These are phyloP conservation scores for Lachnellula cervina DNA, from an alignment of 2,329 filamentous ascomycete genomes.

Conservation along the genomic window DNA sequence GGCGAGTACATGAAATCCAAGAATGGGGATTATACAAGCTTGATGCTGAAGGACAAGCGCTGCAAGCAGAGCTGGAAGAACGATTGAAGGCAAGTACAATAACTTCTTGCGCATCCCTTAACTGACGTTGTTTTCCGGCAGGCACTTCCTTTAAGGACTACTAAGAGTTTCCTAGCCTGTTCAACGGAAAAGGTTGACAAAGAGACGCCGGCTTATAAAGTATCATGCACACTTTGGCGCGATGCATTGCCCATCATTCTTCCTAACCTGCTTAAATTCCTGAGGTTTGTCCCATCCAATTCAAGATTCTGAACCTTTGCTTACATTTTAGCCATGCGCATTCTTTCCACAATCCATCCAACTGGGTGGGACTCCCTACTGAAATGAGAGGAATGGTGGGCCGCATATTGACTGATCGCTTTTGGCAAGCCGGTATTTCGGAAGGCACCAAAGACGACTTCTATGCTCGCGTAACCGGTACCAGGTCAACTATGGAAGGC, in stretches of 20 bases:
- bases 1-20: conserved; percentile 66
- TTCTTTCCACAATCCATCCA: conserved; percentile 79
- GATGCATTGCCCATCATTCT: conserved; percentile 76
- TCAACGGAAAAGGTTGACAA: conserved; percentile 86
- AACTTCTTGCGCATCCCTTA: conserved; percentile 27
- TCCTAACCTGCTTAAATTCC: conserved; percentile 78
- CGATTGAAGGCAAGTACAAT: conserved; percentile 57
- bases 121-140: conserved; percentile 10
- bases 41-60: conserved; percentile 70
- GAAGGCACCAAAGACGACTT: conserved; percentile 95
- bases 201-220: conserved; percentile 64
- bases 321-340: conserved; percentile 65
- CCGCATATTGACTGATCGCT: conserved; percentile 84
- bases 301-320: conserved; percentile 8
- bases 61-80: conserved; percentile 75
- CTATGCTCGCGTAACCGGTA: conserved; percentile 84
- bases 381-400: conserved; percentile 75
- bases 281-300: conserved; percentile 47
- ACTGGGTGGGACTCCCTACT: conserved; percentile 71
- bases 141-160: conserved; percentile 74
- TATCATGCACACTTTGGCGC: conserved; percentile 78
- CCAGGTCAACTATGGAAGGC: conserved; percentile 84
- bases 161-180: conserved; percentile 87
- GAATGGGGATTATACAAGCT: conserved; percentile 80
- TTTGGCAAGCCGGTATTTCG: conserved; percentile 98